Evolutionary conservation across 2,329 filamentous ascomycete genomes (phyloP), one percentile per base, ranked within the genome.

Genomic region (Sporothrix luriei): DNA sequence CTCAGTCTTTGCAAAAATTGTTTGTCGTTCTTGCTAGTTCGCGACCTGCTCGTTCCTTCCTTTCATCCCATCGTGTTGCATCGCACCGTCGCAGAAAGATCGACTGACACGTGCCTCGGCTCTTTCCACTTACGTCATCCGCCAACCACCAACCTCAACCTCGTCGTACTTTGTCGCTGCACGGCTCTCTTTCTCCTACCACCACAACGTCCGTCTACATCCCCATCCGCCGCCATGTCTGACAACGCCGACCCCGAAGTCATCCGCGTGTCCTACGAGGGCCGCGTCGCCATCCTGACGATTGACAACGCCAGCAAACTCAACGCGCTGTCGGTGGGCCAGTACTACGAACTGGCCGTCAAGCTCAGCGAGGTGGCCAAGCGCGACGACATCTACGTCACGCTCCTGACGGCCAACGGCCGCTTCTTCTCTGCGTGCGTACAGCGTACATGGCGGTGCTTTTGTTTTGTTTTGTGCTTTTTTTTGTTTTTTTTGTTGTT

Each of bases 251-350:
- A 54, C 13, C 57, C 70, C 48, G 46, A 68, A 10, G 83, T 90
- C 71, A 84, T 82, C 74, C 78, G 83, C 61, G 77, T 91, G 75
- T 84, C 88, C 72, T 91, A 89, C 78, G 82, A 84, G 75, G 90
- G 87, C 78, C 89, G 88, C 71, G 81, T 93, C 73, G 92, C 94
- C 76, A 87, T 94, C 77, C 89, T 99, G 79, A 97, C 92, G 21
- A 89, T 99, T 77, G 90, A 94, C 80, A 90, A 92, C 66, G 87
- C 90, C 68, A 87, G 89, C 78, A 97, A 97, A 82, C 91, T 98
- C 79, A 96, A 96, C 79, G 93, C 94, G 43, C 82, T 97, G 66
- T 86, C 82, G 71, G 84, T 86, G 75, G 82, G 86, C 72, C 85
- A 89, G 66, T 98, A 97, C 83, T 97, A 91, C 78, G 85, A 88